phyloP scores from a whole-genome alignment of 148 eudicot species.

The Tetragonia tetragonoides region DNA sequence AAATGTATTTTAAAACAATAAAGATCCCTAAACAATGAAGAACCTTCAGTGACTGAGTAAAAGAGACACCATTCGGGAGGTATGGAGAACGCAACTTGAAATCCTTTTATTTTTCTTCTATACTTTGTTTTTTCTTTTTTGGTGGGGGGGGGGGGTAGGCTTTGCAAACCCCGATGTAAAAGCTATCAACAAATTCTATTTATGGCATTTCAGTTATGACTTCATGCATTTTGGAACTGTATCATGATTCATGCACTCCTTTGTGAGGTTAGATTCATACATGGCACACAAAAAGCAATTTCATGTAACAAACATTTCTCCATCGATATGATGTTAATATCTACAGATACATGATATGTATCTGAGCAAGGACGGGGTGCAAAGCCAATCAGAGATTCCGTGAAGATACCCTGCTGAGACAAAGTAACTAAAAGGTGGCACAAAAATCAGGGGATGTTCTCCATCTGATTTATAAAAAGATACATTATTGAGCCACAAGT shows the following conservation, averaged over 20 bases:
- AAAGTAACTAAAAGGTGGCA: background rate
- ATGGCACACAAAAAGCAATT: background rate
- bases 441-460: background rate
- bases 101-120: background rate
- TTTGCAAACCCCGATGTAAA: background rate
- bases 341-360: background rate
- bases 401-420: background rate
- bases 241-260: background rate
- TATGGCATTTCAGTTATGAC: background rate
- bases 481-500: conserved; percentile 1
- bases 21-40: background rate
- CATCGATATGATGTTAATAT: background rate
- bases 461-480: background rate
- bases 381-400: background rate
- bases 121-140: no score
- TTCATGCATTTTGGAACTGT: background rate
- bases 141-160: background rate
- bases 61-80: background rate
- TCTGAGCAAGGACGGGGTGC: background rate
- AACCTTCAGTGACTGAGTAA: background rate
- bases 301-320: background rate
- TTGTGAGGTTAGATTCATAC: background rate
- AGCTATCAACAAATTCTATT: background rate
- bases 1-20: background rate
- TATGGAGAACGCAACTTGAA: background rate